Percentiles rank a stretch among this genome's conserved stretches.
Evolutionary conservation across 2,329 filamentous ascomycete species (phyloP).

Genomic region (Camillea tinctor): DNA sequence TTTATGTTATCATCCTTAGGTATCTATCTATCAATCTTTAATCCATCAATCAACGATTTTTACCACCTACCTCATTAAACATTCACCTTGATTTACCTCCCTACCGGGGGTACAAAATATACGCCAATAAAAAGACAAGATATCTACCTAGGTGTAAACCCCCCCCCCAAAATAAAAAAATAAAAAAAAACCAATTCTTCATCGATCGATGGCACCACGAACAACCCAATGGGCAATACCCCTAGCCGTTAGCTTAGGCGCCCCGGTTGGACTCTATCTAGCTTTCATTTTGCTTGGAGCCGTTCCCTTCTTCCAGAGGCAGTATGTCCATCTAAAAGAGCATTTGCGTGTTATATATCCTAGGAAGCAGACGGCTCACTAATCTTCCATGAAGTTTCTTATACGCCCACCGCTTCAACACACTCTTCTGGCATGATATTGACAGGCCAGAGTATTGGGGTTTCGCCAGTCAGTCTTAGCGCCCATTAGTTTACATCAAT

Average conservation of each 20-base stretch:
- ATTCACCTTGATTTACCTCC: too few species aligned
- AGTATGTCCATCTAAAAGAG: slow-evolving; percentile 56
- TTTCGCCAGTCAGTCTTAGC: slow-evolving; percentile 67
- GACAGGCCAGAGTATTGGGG: slow-evolving; percentile 80
- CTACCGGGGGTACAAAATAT: too few species aligned
- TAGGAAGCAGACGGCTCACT: background rate
- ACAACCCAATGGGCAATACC: slow-evolving; percentile 35
- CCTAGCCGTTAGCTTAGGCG: slow-evolving; percentile 52
- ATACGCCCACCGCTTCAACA: slow-evolving; percentile 80
- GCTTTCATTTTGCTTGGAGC: slow-evolving; percentile 64
- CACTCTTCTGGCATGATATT: slow-evolving; percentile 68
- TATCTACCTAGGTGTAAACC: too few species aligned
- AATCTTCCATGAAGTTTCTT: slow-evolving; percentile 57
- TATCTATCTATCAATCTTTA: too few species aligned
- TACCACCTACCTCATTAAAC: too few species aligned
- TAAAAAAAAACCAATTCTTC: too few species aligned
- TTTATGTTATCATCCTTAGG: too few species aligned
- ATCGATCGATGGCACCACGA: slow-evolving; percentile 27
- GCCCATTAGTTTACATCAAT: slow-evolving; percentile 12
- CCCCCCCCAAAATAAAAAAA: too few species aligned
- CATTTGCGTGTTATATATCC: background rate
- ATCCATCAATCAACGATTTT: too few species aligned
- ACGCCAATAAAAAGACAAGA: too few species aligned
- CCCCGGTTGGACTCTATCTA: slow-evolving; percentile 64
- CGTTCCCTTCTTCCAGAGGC: slow-evolving; percentile 71